Evolutionary conservation across 2,329 filamentous ascomycete species (phyloP).

Genomic region (Niveomyces coronatus): DNA sequence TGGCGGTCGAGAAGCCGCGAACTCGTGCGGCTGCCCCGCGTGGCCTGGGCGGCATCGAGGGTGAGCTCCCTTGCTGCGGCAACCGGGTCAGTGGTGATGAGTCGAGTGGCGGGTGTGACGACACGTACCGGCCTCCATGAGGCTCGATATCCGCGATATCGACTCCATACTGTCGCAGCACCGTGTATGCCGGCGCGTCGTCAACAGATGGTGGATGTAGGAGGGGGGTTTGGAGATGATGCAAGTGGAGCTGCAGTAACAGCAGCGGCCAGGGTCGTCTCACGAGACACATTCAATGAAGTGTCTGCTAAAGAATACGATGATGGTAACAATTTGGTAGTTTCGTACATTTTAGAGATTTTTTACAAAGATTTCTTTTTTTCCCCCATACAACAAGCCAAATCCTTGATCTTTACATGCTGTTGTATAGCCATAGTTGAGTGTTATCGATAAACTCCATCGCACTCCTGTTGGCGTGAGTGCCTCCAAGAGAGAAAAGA

Average conservation of each 20-base stretch:
- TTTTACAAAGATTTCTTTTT: too few species aligned
- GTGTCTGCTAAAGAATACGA: too few species aligned
- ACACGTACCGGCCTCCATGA: slow-evolving; percentile 81
- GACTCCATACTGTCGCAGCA: slow-evolving; percentile 64
- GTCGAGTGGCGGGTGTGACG: slow-evolving; percentile 1
- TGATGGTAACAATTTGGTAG: too few species aligned
- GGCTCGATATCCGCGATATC: slow-evolving; percentile 82
- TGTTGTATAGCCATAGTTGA: too few species aligned
- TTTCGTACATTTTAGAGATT: too few species aligned
- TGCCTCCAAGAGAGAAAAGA: too few species aligned
- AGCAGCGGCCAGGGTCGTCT: background rate
- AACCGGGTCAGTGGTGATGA: slow-evolving; percentile 12
- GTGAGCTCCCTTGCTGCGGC: slow-evolving; percentile 82
- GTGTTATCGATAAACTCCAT: too few species aligned
- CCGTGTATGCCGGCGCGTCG: slow-evolving; percentile 5
- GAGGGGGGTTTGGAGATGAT: slow-evolving; percentile 4
- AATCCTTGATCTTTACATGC: too few species aligned
- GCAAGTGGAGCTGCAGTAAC: background rate
- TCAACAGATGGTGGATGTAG: background rate
- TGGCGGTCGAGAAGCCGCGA: slow-evolving; percentile 60
- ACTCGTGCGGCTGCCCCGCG: slow-evolving; percentile 53
- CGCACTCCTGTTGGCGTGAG: too few species aligned
- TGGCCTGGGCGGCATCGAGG: slow-evolving; percentile 88
- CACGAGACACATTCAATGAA: too few species aligned
- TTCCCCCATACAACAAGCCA: too few species aligned